Percentiles rank a stretch among this genome's conserved stretches.
Evolutionary conservation across 768 basidiomycete genomes (phyloP).

Genomic region (Hortiboletus flavorubellus): DNA sequence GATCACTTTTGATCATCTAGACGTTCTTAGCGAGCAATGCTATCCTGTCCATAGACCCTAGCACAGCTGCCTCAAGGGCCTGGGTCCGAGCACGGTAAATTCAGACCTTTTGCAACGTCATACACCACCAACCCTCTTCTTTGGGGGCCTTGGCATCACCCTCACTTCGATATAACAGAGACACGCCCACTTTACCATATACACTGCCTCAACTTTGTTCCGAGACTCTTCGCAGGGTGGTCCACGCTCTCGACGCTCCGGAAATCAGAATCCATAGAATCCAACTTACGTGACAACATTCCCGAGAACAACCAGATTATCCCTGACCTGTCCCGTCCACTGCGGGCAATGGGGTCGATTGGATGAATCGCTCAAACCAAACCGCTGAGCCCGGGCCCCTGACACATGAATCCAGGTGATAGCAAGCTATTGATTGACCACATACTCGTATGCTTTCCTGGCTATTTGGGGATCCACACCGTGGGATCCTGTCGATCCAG

Average conservation of each 20-base stretch:
- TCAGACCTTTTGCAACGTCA: not conserved
- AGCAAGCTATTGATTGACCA: too few relatives aligned
- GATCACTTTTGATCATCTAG: not conserved
- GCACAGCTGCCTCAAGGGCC: not conserved
- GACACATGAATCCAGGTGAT: too few relatives aligned
- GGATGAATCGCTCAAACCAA: too few relatives aligned
- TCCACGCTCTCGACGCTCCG: not conserved
- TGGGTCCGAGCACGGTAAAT: not conserved
- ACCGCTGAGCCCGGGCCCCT: too few relatives aligned
- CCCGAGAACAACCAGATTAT: not conserved
- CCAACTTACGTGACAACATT: not conserved
- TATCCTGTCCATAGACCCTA: not conserved
- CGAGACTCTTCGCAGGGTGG: not conserved
- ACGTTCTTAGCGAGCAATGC: not conserved
- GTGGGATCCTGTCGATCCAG: too few relatives aligned
- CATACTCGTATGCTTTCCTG: too few relatives aligned
- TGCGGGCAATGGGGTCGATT: not conserved
- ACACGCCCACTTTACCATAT: not conserved
- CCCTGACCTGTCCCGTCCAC: not conserved
- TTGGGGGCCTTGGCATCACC: too few relatives aligned
- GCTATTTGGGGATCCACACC: too few relatives aligned
- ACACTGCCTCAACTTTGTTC: not conserved
- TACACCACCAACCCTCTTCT: not conserved
- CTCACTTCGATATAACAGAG: not conserved
- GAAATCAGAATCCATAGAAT: not conserved